These are phyloP conservation scores for Nadsonia starkeyi-henricii DNA, from an alignment of 1,139 yeast species.

Conservation along the genomic window DNA sequence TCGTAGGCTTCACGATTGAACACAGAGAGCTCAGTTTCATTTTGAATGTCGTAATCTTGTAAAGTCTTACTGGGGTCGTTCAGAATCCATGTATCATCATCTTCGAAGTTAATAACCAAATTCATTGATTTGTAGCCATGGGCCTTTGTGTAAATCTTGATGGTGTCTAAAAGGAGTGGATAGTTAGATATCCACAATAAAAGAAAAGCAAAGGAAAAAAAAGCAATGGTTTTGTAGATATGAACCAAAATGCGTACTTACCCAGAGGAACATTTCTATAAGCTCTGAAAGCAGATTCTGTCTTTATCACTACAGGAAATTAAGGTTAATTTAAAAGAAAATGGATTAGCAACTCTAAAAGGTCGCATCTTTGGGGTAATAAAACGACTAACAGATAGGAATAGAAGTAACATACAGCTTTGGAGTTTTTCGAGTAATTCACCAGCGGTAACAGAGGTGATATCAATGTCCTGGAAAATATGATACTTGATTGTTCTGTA, in stretches of 20 bases:
- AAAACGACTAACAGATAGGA: too few species aligned
- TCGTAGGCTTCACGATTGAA: slow-evolving; percentile 56
- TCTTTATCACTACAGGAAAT: not conserved
- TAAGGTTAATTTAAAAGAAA: not conserved
- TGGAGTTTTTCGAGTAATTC: not conserved
- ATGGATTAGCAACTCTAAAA: too few species aligned
- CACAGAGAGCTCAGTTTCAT: slow-evolving; percentile 82
- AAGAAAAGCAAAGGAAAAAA: not conserved
- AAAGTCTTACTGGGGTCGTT: slow-evolving; percentile 32
- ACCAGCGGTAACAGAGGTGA: slow-evolving; percentile 30
- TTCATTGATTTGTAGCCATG: slow-evolving; percentile 93
- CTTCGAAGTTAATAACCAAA: slow-evolving; percentile 76
- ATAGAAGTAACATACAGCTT: not conserved
- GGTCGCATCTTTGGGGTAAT: too few species aligned
- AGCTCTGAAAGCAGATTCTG: not conserved
- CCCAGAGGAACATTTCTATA: not conserved
- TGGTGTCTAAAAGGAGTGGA: slow-evolving; percentile 28
- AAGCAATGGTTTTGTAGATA: too few species aligned
- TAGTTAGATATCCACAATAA: not conserved
- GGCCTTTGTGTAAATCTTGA: slow-evolving; percentile 85
- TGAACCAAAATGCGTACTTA: not conserved
- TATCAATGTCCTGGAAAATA: slow-evolving; percentile 57
- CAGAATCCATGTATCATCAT: slow-evolving; percentile 57
- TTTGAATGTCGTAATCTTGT: slow-evolving; percentile 55
- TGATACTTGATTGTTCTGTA: slow-evolving; percentile 81